A percentile compares a stretch with the other conserved stretches of the same genome.
Evolutionary conservation across 2,329 filamentous ascomycete species (phyloP).

Genomic region (Trichoderma koningiopsis): DNA sequence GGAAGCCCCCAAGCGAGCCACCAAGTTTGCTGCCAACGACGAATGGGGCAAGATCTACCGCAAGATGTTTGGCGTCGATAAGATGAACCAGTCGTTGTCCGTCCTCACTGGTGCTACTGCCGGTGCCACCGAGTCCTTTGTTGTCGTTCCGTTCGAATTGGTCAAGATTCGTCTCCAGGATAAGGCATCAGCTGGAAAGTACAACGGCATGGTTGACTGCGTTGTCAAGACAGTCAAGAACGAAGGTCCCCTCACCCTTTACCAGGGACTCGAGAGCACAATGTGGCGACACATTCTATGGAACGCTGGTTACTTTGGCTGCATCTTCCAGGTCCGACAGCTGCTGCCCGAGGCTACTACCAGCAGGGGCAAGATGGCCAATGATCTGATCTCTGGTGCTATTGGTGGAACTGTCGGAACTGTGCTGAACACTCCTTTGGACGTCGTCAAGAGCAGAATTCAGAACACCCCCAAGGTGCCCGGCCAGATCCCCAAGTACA

Average conservation of each 20-base stretch:
- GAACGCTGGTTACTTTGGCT: conserved; percentile 97
- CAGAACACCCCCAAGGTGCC: conserved; percentile 86
- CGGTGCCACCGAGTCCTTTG: conserved; percentile 92
- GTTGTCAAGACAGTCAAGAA: conserved; percentile 78
- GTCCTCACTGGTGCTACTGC: conserved; percentile 92
- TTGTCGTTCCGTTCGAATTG: conserved; percentile 96
- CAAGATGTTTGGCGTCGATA: conserved; percentile 75
- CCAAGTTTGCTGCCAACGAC: conserved; percentile 98
- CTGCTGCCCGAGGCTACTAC: conserved; percentile 79
- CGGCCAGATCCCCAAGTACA: conserved; percentile 90
- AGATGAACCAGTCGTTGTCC: conserved; percentile 91
- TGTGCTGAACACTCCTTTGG: conserved; percentile 91
- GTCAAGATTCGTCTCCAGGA: conserved; percentile 99
- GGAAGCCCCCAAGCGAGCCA: conserved; percentile 92
- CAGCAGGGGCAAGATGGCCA: conserved; percentile 79
- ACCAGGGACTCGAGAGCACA: conserved; percentile 95
- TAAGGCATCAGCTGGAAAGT: conserved; percentile 86
- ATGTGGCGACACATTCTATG: conserved; percentile 89
- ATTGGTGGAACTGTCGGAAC: conserved; percentile 89
- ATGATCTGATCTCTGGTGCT: conserved; percentile 84
- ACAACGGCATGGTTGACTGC: conserved; percentile 79
- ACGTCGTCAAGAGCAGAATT: conserved; percentile 97
- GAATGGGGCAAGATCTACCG: conserved; percentile 97
- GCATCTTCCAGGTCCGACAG: conserved; percentile 93
- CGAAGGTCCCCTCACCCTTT: conserved; percentile 85